These are phyloP conservation scores for Trichosporon sp. DNA, from an alignment of 1,284 basidiomycete genomes.

Conservation along the genomic window DNA sequence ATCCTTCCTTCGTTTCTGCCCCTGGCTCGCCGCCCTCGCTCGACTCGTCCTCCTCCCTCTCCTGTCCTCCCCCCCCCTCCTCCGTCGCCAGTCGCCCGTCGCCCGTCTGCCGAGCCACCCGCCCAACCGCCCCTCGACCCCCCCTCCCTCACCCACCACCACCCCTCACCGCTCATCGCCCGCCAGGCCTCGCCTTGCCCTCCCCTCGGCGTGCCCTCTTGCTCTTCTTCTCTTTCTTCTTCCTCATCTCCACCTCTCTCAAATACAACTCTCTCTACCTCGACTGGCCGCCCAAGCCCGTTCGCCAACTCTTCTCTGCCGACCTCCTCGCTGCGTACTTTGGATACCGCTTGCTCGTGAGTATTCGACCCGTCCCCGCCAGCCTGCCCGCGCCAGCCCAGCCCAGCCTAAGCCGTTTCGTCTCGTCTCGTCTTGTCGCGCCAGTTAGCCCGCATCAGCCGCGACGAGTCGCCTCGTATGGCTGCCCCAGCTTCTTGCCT, in stretches of 20 bases:
- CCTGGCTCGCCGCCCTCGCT: neutral
- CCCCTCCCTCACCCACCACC: conserved; percentile 5
- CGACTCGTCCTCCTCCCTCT: neutral
- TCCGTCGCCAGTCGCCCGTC: neutral
- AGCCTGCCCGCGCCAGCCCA: neutral
- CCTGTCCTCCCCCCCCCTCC: conserved; percentile 3
- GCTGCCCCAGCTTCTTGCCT: neutral
- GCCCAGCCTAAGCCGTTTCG: neutral
- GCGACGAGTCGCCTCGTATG: neutral
- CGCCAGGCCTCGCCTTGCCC: conserved; percentile 3
- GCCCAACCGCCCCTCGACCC: neutral
- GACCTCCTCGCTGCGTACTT: conserved; percentile 37
- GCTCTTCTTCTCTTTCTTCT: conserved; percentile 4
- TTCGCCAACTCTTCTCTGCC: conserved; percentile 6
- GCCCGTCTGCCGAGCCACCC: conserved; percentile 5
- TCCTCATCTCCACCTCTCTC: neutral
- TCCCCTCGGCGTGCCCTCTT: neutral
- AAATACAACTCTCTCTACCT: neutral
- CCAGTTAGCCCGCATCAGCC: neutral
- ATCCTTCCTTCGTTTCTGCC: neutral
- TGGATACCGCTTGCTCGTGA: conserved; percentile 48
- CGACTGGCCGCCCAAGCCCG: neutral
- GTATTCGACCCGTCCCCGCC: conserved; percentile 12
- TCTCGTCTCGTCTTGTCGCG: too few species aligned
- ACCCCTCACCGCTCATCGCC: neutral